Evolutionary conservation across 2,329 filamentous ascomycete species (phyloP).

Genomic region (Penicillium sp.): DNA sequence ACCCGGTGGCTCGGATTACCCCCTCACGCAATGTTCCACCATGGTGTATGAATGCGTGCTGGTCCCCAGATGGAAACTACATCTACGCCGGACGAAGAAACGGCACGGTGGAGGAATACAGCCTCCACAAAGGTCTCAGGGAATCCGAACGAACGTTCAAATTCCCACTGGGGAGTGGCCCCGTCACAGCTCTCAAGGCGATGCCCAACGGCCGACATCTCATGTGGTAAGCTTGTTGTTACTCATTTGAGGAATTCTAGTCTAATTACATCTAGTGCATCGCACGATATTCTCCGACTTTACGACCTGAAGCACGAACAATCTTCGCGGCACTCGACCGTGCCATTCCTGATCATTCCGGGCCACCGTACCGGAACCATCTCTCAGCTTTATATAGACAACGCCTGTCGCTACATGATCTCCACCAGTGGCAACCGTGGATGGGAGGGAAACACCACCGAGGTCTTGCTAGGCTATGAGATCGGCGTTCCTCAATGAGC

Average conservation of each 20-base stretch:
- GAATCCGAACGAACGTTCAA: constrained; percentile 77
- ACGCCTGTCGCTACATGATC: constrained; percentile 86
- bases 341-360: constrained; percentile 95
- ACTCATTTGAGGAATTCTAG: not conserved
- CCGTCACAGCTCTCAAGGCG: constrained; percentile 81
- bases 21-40: constrained; percentile 74
- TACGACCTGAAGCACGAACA: constrained; percentile 78
- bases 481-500: constrained; percentile 58
- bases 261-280: constrained; percentile 62
- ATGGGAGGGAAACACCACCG: constrained; percentile 89
- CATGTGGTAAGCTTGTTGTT: constrained; percentile 64
- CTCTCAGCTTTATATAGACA: constrained; percentile 81
- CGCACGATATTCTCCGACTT: constrained; percentile 87
- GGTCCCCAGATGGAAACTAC: constrained; percentile 92
- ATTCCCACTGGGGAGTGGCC: constrained; percentile 85
- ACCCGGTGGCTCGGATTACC: constrained; percentile 76
- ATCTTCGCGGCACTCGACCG: constrained; percentile 70
- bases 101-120: constrained; percentile 91
- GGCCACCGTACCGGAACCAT: constrained; percentile 88
- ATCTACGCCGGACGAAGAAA: constrained; percentile 93
- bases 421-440: constrained; percentile 88
- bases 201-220: constrained; percentile 94
- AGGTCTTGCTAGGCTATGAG: constrained; percentile 93
- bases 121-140: constrained; percentile 76
- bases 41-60: constrained; percentile 97